These are phyloP conservation scores for Diaporthe sp. DNA, from an alignment of 2,329 filamentous ascomycete genomes.

Conservation along the genomic window DNA sequence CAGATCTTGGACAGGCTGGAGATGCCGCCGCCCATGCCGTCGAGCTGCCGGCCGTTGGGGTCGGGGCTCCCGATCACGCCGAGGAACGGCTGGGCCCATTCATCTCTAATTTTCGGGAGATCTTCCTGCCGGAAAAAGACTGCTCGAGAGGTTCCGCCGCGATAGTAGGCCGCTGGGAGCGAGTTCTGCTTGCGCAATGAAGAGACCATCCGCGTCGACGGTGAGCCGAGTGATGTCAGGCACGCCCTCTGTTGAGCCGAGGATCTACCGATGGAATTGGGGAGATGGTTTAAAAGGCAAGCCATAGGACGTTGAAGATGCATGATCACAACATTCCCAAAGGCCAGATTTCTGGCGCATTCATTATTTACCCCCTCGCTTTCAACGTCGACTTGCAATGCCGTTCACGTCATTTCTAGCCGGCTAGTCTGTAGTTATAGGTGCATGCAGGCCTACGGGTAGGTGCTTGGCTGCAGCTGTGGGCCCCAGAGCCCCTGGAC, in stretches of 20 bases:
- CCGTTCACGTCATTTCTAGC: no score
- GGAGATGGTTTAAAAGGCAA: background rate
- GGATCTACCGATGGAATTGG: background rate
- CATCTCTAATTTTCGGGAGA: slow-evolving; percentile 59
- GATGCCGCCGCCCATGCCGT: slow-evolving; percentile 78
- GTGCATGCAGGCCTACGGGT: background rate
- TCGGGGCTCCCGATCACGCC: slow-evolving; percentile 76
- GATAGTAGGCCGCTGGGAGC: slow-evolving; percentile 71
- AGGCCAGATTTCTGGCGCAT: no score
- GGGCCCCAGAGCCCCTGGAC: background rate
- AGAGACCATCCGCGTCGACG: background rate
- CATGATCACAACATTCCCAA: no score
- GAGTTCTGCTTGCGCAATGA: slow-evolving; percentile 12
- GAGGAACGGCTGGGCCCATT: slow-evolving; percentile 69
- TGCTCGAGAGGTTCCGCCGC: slow-evolving; percentile 78
- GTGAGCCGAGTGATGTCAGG: accelerated
- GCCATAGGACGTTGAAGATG: no score
- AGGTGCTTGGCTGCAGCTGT: background rate
- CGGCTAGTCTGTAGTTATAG: background rate
- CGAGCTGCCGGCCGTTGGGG: slow-evolving; percentile 74
- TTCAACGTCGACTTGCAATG: no score
- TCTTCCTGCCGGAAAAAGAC: slow-evolving; percentile 69
- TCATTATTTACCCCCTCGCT: no score
- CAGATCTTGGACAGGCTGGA: slow-evolving; percentile 80
- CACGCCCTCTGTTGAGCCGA: background rate